Conservation (phyloP, 345 rosid genomes). For the Populus euphratica region DNA sequence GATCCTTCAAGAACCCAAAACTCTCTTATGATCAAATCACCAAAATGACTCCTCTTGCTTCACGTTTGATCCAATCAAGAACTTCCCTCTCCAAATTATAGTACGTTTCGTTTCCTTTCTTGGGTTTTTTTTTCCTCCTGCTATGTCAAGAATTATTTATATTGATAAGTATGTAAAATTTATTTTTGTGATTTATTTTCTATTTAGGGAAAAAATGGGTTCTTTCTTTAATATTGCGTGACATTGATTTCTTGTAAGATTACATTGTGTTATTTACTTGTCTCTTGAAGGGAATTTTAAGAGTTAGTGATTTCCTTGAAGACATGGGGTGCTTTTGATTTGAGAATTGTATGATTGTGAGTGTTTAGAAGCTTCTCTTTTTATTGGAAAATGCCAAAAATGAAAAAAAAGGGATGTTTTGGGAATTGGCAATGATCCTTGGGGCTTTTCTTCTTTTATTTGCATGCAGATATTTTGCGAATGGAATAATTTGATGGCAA, state of each 20-base stretch:
- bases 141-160: background rate
- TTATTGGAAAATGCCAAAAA: background rate
- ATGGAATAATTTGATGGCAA: background rate
- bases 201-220: background rate
- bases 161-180: background rate
- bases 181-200: background rate
- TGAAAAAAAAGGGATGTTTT: background rate
- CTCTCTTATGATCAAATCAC: background rate
- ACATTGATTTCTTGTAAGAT: background rate
- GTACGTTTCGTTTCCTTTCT: slow-evolving; percentile 21
- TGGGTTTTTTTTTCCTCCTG: background rate
- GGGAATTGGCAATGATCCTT: background rate
- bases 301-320: too few relatives aligned
- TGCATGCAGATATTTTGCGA: background rate
- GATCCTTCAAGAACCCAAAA: background rate
- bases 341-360: too few relatives aligned
- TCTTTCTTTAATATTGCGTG: background rate
- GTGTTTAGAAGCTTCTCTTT: background rate
- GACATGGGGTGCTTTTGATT: too few relatives aligned
- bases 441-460: background rate
- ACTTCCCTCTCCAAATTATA: slow-evolving; percentile 28
- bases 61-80: slow-evolving; percentile 42
- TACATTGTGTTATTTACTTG: background rate
- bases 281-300: background rate
- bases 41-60: slow-evolving; percentile 38